A percentile compares a stretch with the other conserved stretches of the same genome.
Conservation (phyloP, 2,329 filamentous ascomycete species). For the Metarhizium rileyi region DNA sequence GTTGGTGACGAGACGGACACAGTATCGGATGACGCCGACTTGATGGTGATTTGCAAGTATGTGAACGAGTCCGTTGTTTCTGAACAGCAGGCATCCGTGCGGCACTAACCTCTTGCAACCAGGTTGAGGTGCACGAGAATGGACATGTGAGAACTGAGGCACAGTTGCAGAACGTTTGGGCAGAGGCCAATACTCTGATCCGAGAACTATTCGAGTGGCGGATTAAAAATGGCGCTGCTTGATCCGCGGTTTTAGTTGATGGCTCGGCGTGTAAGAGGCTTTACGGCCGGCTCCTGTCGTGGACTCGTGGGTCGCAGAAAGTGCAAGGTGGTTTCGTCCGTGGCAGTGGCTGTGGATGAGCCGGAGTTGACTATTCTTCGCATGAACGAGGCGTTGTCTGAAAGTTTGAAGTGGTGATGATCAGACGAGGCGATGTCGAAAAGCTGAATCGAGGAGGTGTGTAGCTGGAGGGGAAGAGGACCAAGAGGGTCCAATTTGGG, state of each 20-base stretch:
- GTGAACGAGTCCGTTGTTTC: constrained; percentile 18
- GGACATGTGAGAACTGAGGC: neutral
- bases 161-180: neutral
- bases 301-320: neutral
- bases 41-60: constrained; percentile 20
- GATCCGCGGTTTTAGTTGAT: neutral
- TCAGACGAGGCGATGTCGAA: constrained; percentile 7
- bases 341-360: neutral
- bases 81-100: constrained; percentile 43
- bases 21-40: constrained; percentile 30
- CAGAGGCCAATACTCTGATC: neutral
- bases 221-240: neutral
- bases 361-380: neutral
- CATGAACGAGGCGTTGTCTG: neutral
- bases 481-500: neutral
- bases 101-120: constrained; percentile 29
- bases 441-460: constrained; percentile 2
- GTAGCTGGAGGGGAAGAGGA: neutral
- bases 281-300: neutral
- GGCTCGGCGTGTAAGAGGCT: neutral
- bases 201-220: neutral
- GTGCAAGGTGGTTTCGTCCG: neutral
- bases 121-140: neutral
- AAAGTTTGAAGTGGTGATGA: neutral
- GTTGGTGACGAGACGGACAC: constrained; percentile 12